phyloP scores from a whole-genome alignment of 1,139 yeast genomes.

The Hemisphaericaspora xylofermentans region DNA sequence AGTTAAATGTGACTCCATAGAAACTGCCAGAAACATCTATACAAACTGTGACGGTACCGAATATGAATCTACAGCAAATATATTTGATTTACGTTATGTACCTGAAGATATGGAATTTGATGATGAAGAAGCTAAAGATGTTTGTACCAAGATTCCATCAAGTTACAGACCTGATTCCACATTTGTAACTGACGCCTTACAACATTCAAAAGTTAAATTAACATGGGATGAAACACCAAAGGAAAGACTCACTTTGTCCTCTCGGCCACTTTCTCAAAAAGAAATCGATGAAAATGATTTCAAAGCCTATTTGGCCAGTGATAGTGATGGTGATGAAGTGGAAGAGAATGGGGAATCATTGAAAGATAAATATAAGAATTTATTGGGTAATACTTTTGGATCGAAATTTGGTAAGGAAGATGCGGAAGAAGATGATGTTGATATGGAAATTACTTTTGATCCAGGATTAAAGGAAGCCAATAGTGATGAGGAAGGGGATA shows the following conservation, averaged over 20 bases:
- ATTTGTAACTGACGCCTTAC: slow-evolving; percentile 90
- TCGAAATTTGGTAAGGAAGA: slow-evolving; percentile 36
- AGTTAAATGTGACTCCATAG: slow-evolving; percentile 75
- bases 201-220: slow-evolving; percentile 87
- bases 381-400: slow-evolving; percentile 50
- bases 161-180: slow-evolving; percentile 74
- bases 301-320: slow-evolving; percentile 92
- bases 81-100: slow-evolving; percentile 86
- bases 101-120: slow-evolving; percentile 91
- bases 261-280: slow-evolving; percentile 80
- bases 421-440: slow-evolving; percentile 70
- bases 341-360: slow-evolving; percentile 40
- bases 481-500: slow-evolving; percentile 33
- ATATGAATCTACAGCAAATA: slow-evolving; percentile 92
- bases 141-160: slow-evolving; percentile 69
- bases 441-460: slow-evolving; percentile 93
- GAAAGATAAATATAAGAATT: slow-evolving; percentile 63
- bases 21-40: slow-evolving; percentile 74
- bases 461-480: slow-evolving; percentile 70
- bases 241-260: slow-evolving; percentile 77
- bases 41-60: slow-evolving; percentile 92
- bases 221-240: slow-evolving; percentile 99
- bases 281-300: slow-evolving; percentile 97
- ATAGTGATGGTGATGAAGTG: slow-evolving; percentile 57
- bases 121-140: slow-evolving; percentile 67